phyloP scores from a whole-genome alignment of 768 basidiomycete species.

The Gymnopilus dilepis region DNA sequence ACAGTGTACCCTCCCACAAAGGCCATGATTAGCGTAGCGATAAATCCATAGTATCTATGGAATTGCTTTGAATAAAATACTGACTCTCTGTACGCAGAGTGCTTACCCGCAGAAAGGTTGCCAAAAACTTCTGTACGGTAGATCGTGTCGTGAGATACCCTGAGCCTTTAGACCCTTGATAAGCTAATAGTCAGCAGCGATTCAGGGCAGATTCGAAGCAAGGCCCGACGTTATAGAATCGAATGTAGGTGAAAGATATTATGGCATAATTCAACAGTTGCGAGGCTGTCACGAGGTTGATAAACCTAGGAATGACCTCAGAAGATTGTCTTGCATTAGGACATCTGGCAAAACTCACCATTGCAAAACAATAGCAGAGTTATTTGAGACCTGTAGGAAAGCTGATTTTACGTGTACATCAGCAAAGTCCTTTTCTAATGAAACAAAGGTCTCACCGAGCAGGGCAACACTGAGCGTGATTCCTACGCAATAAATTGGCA shows the following conservation, averaged over 20 bases:
- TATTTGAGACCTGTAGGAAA: conserved; percentile 55
- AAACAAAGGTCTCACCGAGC: conserved; percentile 34
- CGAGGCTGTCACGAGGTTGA: conserved; percentile 55
- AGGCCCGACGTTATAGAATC: conserved; percentile 48
- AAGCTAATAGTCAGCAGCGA: not conserved
- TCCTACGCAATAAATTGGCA: conserved; percentile 60
- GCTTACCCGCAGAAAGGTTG: conserved; percentile 56
- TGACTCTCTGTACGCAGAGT: not conserved
- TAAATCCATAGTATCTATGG: conserved; percentile 49
- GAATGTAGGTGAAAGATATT: conserved; percentile 52
- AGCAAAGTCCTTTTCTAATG: not conserved
- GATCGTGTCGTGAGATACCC: conserved; percentile 46
- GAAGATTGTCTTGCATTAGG: not conserved
- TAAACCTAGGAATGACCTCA: conserved; percentile 39
- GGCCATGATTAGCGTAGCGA: conserved; percentile 50
- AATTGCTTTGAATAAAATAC: not conserved
- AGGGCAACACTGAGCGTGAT: conserved; percentile 45
- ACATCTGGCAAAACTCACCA: conserved; percentile 45
- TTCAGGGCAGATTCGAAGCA: not conserved
- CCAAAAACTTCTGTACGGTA: conserved; percentile 53
- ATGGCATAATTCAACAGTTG: conserved; percentile 54
- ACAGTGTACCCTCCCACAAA: conserved; percentile 55
- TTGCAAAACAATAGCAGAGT: conserved; percentile 50
- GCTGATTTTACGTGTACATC: conserved; percentile 35
- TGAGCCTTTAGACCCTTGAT: conserved; percentile 49